These are phyloP conservation scores for Colletotrichum neosansevieriae DNA, from an alignment of 2,329 filamentous ascomycete species.

Conservation along the genomic window DNA sequence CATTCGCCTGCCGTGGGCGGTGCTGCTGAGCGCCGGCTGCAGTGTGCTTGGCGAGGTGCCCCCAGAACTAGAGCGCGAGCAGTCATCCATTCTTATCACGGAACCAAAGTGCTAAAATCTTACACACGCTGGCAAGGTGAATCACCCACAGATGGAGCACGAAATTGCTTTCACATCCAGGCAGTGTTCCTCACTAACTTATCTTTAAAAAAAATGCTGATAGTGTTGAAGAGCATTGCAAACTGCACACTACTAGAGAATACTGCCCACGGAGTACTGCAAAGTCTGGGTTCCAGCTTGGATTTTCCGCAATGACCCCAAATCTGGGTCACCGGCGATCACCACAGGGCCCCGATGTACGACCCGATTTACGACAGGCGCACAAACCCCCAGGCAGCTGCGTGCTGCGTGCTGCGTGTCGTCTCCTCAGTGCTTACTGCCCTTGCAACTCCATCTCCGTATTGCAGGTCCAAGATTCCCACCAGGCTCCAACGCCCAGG, in stretches of 20 bases:
- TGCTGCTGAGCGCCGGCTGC: too few relatives aligned
- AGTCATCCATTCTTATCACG: too few relatives aligned
- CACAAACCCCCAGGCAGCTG: not conserved
- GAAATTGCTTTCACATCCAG: too few relatives aligned
- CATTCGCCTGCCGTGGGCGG: not conserved
- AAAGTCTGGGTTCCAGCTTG: not conserved
- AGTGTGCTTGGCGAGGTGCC: not conserved
- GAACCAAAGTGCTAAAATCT: too few relatives aligned
- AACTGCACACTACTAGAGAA: not conserved
- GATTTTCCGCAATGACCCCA: constrained; percentile 7
- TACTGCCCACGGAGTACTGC: not conserved
- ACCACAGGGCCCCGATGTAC: constrained; percentile 19
- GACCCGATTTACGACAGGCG: constrained; percentile 19
- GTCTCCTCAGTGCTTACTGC: not conserved
- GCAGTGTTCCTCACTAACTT: too few relatives aligned
- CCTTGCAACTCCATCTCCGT: not conserved
- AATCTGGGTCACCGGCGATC: constrained; percentile 23
- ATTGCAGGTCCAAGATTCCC: not conserved
- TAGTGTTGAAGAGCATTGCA: not conserved
- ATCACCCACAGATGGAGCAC: too few relatives aligned
- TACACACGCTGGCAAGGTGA: too few relatives aligned
- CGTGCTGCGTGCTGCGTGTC: not conserved
- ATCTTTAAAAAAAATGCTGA: too few relatives aligned
- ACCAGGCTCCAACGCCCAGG: not conserved
- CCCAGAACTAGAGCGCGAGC: not conserved